Conservation (phyloP, 495 filamentous ascomycete species). For the Evernia prunastri region DNA sequence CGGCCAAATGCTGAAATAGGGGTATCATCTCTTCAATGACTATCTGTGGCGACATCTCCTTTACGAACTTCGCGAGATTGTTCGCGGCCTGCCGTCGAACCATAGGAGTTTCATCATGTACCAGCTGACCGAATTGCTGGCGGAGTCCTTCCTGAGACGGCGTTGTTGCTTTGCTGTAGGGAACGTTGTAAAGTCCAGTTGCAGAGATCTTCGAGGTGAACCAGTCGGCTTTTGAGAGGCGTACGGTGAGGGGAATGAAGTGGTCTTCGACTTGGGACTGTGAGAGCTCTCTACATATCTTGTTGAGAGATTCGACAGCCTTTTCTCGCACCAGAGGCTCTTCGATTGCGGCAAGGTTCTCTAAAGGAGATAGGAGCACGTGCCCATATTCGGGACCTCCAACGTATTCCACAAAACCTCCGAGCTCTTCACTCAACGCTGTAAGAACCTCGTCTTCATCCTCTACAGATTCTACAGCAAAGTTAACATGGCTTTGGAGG, state of each 20-base stretch:
- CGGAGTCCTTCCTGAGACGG: slow-evolving; percentile 82
- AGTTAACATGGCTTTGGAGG: slow-evolving; percentile 1
- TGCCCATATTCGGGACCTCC: slow-evolving; percentile 90
- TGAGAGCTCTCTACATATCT: slow-evolving; percentile 89
- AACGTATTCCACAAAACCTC: slow-evolving; percentile 94
- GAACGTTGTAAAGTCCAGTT: slow-evolving; percentile 85
- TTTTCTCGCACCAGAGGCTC: slow-evolving; percentile 97
- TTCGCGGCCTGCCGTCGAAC: slow-evolving; percentile 93
- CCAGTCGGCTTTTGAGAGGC: slow-evolving; percentile 98
- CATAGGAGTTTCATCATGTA: slow-evolving; percentile 98
- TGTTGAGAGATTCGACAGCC: slow-evolving; percentile 98
- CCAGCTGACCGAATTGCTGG: slow-evolving; percentile 82
- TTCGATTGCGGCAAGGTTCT: slow-evolving; percentile 97
- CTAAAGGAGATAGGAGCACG: slow-evolving; percentile 90
- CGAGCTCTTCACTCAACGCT: slow-evolving; percentile 91
- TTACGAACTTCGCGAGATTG: slow-evolving; percentile 94
- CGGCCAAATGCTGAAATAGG: slow-evolving; percentile 91
- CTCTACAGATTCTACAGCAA: slow-evolving; percentile 82
- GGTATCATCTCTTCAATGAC: slow-evolving; percentile 99
- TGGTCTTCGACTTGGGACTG: slow-evolving; percentile 89
- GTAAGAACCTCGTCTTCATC: slow-evolving; percentile 98
- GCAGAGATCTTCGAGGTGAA: slow-evolving; percentile 99
- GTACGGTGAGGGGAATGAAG: slow-evolving; percentile 89
- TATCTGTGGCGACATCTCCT: slow-evolving; percentile 82
- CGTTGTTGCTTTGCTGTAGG: slow-evolving; percentile 80